These are phyloP conservation scores for Xylariaceae sp. DNA, from an alignment of 2,329 filamentous ascomycete genomes.

Conservation along the genomic window DNA sequence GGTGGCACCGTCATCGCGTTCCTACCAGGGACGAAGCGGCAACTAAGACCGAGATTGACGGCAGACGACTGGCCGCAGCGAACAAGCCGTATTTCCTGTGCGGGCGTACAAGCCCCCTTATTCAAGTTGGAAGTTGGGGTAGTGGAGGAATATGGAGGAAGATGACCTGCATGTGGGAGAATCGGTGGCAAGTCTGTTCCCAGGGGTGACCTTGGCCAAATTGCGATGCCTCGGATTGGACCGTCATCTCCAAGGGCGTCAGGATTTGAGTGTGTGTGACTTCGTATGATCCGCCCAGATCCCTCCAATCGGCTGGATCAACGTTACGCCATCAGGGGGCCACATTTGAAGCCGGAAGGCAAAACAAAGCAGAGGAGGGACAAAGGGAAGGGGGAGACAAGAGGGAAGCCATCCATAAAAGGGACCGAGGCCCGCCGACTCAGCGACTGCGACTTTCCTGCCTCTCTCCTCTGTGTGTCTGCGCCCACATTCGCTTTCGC, in stretches of 20 bases:
- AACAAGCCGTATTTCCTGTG: too few relatives aligned
- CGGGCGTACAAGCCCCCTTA: neutral
- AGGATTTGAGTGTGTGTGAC: neutral
- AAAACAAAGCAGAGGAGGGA: neutral
- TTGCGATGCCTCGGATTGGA: neutral
- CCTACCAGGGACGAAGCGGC: neutral
- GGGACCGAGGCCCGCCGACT: neutral
- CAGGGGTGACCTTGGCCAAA: neutral
- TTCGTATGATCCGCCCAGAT: neutral
- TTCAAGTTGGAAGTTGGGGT: neutral
- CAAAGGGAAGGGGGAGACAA: neutral
- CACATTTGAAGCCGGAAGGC: neutral
- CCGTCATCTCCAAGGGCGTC: neutral
- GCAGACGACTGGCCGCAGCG: neutral
- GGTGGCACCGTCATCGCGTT: neutral
- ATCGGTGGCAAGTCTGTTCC: neutral
- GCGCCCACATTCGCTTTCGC: conserved; percentile 12
- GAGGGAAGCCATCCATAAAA: conserved; percentile 9
- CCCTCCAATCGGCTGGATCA: neutral
- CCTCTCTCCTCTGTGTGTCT: conserved; percentile 1
- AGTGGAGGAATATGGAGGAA: neutral
- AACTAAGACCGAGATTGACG: neutral
- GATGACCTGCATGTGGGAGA: neutral
- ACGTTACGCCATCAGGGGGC: neutral
- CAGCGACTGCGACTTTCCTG: neutral